phyloP scores from a whole-genome alignment of 2,329 filamentous ascomycete species.

The Paraconiothyrium sp. region DNA sequence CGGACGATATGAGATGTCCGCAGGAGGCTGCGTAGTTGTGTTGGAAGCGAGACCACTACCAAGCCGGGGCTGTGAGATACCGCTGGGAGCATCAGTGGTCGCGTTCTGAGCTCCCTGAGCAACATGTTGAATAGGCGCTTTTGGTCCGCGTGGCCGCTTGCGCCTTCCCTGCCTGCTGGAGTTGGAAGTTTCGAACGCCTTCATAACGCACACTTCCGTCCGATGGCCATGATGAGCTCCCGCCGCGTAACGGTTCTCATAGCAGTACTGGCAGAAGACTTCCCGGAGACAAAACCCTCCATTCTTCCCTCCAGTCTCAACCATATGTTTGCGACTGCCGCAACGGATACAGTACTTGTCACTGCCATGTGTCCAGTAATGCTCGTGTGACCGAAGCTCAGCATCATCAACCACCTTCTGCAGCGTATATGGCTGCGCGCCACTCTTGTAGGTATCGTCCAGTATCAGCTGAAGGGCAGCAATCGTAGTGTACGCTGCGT shows the following conservation, averaged over 20 bases:
- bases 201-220: background rate
- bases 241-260: background rate
- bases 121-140: background rate
- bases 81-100: no score
- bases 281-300: background rate
- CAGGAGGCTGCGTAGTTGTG: background rate
- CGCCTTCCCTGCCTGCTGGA: background rate
- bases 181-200: background rate
- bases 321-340: background rate
- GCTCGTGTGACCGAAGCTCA: background rate
- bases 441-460: background rate
- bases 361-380: background rate
- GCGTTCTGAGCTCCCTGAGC: no score
- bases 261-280: background rate
- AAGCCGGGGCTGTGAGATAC: background rate
- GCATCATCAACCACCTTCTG: background rate
- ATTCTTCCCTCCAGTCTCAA: background rate
- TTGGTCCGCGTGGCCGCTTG: background rate
- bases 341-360: background rate
- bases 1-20: background rate
- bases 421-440: background rate
- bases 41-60: background rate
- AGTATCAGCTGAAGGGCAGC: constrained; percentile 29
- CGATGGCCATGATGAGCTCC: background rate
- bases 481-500: constrained; percentile 36